These are phyloP conservation scores for Galeopsis tetrahit DNA, from an alignment of 257 asterid species.

Conservation along the genomic window DNA sequence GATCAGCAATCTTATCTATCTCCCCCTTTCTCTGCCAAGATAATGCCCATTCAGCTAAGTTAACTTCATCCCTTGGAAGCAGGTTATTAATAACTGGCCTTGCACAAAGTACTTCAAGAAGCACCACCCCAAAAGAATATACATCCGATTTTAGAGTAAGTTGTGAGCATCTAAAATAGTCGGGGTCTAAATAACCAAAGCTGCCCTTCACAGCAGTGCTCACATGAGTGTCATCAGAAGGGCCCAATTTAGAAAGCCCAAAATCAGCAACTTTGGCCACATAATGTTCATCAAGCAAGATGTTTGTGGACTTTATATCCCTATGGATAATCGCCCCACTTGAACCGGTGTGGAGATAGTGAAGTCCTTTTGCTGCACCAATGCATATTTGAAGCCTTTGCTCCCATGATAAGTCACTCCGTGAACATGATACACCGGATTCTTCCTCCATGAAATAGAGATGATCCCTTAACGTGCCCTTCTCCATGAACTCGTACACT, in stretches of 20 bases:
- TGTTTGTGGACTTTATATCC: slow-evolving; percentile 68
- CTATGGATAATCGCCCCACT: slow-evolving; percentile 50
- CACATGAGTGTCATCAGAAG: slow-evolving; percentile 45
- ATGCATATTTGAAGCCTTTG: slow-evolving; percentile 54
- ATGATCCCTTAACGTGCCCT: slow-evolving; percentile 63
- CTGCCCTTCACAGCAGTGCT: slow-evolving; percentile 56
- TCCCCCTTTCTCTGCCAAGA: slow-evolving; percentile 43
- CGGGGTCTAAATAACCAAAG: slow-evolving; percentile 68
- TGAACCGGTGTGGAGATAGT: slow-evolving; percentile 58
- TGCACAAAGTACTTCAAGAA: slow-evolving; percentile 65
- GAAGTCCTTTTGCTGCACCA: slow-evolving; percentile 58
- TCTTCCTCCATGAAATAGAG: slow-evolving; percentile 37
- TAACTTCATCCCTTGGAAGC: slow-evolving; percentile 49
- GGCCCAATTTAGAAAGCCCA: slow-evolving; percentile 53
- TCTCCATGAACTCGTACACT: slow-evolving; percentile 64
- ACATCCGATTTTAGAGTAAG: slow-evolving; percentile 61
- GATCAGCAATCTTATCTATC: slow-evolving; percentile 50
- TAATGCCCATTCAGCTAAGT: slow-evolving; percentile 63
- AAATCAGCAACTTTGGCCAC: slow-evolving; percentile 67
- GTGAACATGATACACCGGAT: slow-evolving; percentile 3
- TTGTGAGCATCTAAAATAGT: slow-evolving; percentile 38
- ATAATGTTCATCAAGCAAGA: slow-evolving; percentile 51
- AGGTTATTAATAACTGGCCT: slow-evolving; percentile 41
- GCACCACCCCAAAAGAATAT: slow-evolving; percentile 66
- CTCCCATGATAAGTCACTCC: slow-evolving; percentile 44